Base-by-base conservation (phyloP, 2,329 filamentous ascomycete genomes). In the Amauroascus niger region DNA sequence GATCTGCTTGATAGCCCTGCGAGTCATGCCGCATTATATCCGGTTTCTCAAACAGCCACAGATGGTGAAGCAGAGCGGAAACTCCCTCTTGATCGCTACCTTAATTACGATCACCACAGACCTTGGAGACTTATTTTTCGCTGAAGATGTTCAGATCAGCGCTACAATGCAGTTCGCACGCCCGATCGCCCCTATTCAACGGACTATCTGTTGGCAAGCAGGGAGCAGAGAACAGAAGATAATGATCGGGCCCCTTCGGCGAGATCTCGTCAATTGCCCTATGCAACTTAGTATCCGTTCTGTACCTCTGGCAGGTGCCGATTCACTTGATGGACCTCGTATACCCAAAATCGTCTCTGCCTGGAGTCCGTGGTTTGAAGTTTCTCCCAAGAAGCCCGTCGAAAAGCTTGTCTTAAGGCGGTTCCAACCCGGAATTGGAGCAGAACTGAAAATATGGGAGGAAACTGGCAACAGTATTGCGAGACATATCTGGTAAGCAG, bases 391-490 rank as follows among this genome's bases (percentile, higher is more conserved):
- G 11, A 61, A 67, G 2, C 70, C 74, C 39, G 73, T 76, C 0
- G 73, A 74, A 11, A 77, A 74, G 58, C 67, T 79, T 13, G 75
- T 83, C 1, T 75, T 83, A 60, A 71, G 82, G 57, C 73, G 77
- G 13, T 64, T 67, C 33, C 66, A 69, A 20, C 61, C 69, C 5
- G 63, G 32, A 43, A 48, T 50, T 30, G 53, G 49, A 22, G 35
- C 55, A 14, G 48, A 63, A 4, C 60, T 82, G 8, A 66, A 67
- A 32, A 77, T 87, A 43, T 82, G 79, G 72, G 84, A 87, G 64
- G 84, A 87, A 62, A 84, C 81, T 0, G 83, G 83, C 3, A 83
- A 87, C 62, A 85, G 81, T 64, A 87, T 87, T 62, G 84, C 84
- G 5, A 73, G 82, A 40, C 84, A 87, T 69, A 74, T 87, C 47